Conservation (phyloP, 2,329 filamentous ascomycete species). For the Paecilomyces sp. region DNA sequence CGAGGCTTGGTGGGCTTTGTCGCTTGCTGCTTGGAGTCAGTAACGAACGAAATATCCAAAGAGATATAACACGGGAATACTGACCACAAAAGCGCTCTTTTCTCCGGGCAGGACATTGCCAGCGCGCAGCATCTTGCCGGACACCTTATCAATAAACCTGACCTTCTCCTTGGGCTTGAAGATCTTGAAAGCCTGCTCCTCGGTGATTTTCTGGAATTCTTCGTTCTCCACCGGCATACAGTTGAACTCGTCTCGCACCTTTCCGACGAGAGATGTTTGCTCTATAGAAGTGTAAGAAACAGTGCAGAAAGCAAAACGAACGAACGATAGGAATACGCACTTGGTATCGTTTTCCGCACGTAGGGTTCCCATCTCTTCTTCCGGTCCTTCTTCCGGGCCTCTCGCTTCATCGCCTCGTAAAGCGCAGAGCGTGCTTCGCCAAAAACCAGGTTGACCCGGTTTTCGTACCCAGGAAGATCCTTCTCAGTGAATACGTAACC, state of each 20-base stretch:
- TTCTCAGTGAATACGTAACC: conserved; percentile 92
- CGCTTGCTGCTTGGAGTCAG: conserved; percentile 28
- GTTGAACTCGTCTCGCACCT: conserved; percentile 68
- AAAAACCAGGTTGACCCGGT: conserved; percentile 34
- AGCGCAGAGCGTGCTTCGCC: conserved; percentile 39
- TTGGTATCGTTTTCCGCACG: conserved; percentile 57
- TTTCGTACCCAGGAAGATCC: conserved; percentile 70
- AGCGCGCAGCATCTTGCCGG: conserved; percentile 50
- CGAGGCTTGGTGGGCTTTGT: conserved; percentile 47
- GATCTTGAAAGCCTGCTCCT: conserved; percentile 51
- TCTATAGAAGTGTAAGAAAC: conserved; percentile 44
- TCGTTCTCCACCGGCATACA: conserved; percentile 65
- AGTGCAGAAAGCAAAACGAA: conserved; percentile 1
- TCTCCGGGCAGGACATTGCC: conserved; percentile 44
- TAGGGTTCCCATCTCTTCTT: conserved; percentile 55
- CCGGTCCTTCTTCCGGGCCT: conserved; percentile 38
- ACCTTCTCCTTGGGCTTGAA: conserved; percentile 55
- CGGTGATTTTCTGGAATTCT: conserved; percentile 59
- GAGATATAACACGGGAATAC: conserved; percentile 9
- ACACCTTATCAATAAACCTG: conserved; percentile 40
- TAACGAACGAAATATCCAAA: conserved; percentile 4
- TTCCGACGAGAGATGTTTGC: conserved; percentile 68
- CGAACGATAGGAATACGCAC: conserved; percentile 41
- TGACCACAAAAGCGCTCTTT: conserved; percentile 36
- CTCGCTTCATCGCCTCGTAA: conserved; percentile 40